Conservation (phyloP, 768 basidiomycete genomes). For the Lactarius trivialis region DNA sequence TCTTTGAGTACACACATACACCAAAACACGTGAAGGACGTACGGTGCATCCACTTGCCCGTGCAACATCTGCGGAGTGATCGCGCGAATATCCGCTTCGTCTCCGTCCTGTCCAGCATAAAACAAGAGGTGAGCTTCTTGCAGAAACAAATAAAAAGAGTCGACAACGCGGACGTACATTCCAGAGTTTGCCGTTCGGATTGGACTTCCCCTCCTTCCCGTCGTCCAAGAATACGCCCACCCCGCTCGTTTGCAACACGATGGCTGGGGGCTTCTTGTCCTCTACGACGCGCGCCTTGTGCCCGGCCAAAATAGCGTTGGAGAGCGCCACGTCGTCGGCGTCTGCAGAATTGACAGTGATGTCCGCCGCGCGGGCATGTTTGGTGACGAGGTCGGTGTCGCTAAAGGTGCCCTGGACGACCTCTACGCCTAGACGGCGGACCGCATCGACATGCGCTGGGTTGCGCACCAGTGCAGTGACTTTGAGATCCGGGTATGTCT, state of each 20-base stretch:
- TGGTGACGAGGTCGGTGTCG: slow-evolving; percentile 3
- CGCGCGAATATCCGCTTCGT: slow-evolving; percentile 14
- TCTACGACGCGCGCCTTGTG: slow-evolving; percentile 7
- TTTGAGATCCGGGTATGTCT: background rate
- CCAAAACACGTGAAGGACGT: background rate
- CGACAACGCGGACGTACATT: slow-evolving; percentile 1
- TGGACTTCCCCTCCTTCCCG: slow-evolving; percentile 9
- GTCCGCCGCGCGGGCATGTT: slow-evolving; percentile 1
- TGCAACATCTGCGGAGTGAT: slow-evolving; percentile 14
- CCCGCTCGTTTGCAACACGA: slow-evolving; percentile 16
- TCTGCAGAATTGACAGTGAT: slow-evolving; percentile 9
- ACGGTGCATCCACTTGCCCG: slow-evolving; percentile 6
- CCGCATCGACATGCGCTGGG: background rate
- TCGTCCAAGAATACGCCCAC: slow-evolving; percentile 6
- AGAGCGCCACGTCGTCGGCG: slow-evolving; percentile 6
- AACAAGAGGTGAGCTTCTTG: background rate
- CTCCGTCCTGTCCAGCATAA: slow-evolving; percentile 6
- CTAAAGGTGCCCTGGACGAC: slow-evolving; percentile 12
- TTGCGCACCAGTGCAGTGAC: slow-evolving; percentile 19
- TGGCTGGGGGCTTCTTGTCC: background rate
- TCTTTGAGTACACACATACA: background rate
- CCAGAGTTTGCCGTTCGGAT: slow-evolving; percentile 8
- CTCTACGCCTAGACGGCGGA: background rate
- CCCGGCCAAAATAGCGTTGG: slow-evolving; percentile 9
- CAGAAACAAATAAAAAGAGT: background rate